Evolutionary conservation across 768 basidiomycete species (phyloP), one percentile per base, ranked within the genome.

Genomic region (Cystobasidium tubakii): DNA sequence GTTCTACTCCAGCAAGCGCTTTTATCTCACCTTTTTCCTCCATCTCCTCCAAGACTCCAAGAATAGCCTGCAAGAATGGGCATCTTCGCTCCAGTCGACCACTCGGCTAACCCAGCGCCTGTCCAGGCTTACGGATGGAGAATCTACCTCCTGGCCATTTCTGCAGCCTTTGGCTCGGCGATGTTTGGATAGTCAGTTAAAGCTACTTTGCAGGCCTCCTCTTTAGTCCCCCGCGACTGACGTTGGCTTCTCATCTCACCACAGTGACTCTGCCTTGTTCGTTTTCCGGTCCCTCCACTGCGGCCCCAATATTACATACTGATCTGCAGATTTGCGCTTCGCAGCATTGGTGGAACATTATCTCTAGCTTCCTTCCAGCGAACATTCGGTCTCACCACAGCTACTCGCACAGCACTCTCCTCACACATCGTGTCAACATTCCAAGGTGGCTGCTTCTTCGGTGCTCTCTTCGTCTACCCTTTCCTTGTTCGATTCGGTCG

Each of bases 341-440:
- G 83, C 6, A 85, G 85, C 78, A 83, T 84, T 62, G 66, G 74
- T 33, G 69, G 74, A n/a, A 69, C 69, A 0, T 46, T 74, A 29
- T 34, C 74, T 29, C 66, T 74, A 31, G n/a, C 67, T 0, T 69
- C 74, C 17, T 74, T 74, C 66, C 39, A 39, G 23, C 2, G 27
- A 10, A 43, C 36, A 17, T 74, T 74, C 44, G 69, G 69, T 19
- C 39, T 71, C 33, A 62, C 6, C 36, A 27, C 64, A 25, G 31
- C 17, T 21, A 57, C 73, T 1, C 31, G 29, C 19, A 50, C 63
- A 7, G n/a, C n/a, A 25, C 44, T 62, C 6, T 44, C 50, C 0
- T 29, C 74, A 19, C 31, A 74, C 55, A 74, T 74, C 19, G 74
- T 74, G 15, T 74, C 74, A 0, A 42, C 46, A 4, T 74, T 64